Evolutionary conservation across 2,329 filamentous ascomycete species (phyloP).

Genomic region (Scleromitrula shiraiana): DNA sequence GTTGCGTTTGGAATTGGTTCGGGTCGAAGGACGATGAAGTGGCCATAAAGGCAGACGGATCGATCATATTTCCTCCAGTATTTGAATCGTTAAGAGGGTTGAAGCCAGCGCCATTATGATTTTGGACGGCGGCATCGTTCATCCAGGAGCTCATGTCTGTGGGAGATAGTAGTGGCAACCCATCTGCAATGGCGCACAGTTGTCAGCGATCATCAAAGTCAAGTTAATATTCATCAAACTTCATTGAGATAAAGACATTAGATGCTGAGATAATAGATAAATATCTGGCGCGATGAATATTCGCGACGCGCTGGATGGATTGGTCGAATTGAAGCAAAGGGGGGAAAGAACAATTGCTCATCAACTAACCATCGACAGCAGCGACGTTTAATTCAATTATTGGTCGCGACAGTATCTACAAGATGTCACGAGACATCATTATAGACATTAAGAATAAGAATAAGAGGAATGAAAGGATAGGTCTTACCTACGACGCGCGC

Average conservation of each 20-base stretch:
- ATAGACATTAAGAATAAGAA: conserved; percentile 3
- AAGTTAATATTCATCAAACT: conserved; percentile 6
- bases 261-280: conserved; percentile 5
- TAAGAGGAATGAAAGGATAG: conserved; percentile 13
- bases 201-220: conserved; percentile 24
- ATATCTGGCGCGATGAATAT: conserved; percentile 6
- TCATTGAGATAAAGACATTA: conserved; percentile 1
- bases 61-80: conserved; percentile 51
- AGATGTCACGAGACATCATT: conserved; percentile 10
- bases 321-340: conserved; percentile 8
- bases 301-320: conserved; percentile 8
- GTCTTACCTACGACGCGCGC: conserved; percentile 30
- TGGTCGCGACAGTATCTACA: conserved; percentile 3
- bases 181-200: conserved; percentile 26
- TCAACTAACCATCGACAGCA: conserved; percentile 7
- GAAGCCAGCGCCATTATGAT: conserved; percentile 64
- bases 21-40: conserved; percentile 53
- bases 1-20: conserved; percentile 41
- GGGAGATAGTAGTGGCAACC: conserved; percentile 33
- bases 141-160: conserved; percentile 65
- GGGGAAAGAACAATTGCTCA: conserved; percentile 13
- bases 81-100: conserved; percentile 53
- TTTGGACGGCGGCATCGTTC: conserved; percentile 59
- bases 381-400: not conserved
- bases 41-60: conserved; percentile 56